Evolutionary conservation across 495 filamentous ascomycete genomes (phyloP), one percentile per base, ranked within the genome.

Genomic region (Chaetomium tenue): DNA sequence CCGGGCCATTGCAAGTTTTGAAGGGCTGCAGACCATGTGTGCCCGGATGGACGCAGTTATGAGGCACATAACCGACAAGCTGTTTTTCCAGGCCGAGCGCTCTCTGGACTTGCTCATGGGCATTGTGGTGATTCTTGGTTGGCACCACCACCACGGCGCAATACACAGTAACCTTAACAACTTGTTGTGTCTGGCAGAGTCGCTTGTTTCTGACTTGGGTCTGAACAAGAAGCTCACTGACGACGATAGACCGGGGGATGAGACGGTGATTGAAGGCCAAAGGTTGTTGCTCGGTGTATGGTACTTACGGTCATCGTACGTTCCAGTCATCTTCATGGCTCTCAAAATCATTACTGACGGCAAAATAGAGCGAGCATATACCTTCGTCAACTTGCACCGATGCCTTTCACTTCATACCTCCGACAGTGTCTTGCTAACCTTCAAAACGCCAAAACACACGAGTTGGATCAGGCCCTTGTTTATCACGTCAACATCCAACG

Each of bases 51-150:
- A 65, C 18, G 72, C 72, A 39, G 66, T 82, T 26, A 77, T 80
- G 65, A 73, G 68, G 60, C 69, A 73, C 46, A 66, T 81, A 55
- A 66, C 77, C 25, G 74, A 78, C 28, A 73, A 74, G 25, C 78
- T 85, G 71, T 66, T 83, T 16, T 61, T 83, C 57, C 74, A 77
- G 40, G 75, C 75, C 7, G 78, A 83, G 50, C 70, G 78, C 20
- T 81, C 77, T 28, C 67, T 84, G 46, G 81, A 85, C 46, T 66
- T 82, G 20, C 74, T 84, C 13, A 76, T 81, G 70, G 79, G 81
- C 18, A 73, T 82, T 23, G 66, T 82, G 13, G 67, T 83, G 2
- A 75, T 79, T 51, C 65, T 84, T 20, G 81, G 80, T 12, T 83
- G 75, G 72, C 78, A 76, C 51, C 76, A 75, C 52, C 77, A 74